These are phyloP conservation scores for Alternaria postmessia DNA, from an alignment of 2,329 filamentous ascomycete genomes.

Conservation along the genomic window DNA sequence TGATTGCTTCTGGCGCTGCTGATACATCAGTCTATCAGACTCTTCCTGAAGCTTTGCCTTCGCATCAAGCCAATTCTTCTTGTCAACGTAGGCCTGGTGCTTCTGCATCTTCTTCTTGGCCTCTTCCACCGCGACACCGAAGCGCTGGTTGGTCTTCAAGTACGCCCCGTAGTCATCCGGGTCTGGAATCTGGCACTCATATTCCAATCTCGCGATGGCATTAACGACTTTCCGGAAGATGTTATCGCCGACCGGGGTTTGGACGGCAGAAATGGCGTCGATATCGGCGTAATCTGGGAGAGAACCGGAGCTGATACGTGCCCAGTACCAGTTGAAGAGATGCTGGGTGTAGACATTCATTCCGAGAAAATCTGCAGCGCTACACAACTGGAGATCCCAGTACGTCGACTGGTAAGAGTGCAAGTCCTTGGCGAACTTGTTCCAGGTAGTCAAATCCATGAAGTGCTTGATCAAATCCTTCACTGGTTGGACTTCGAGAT, in stretches of 20 bases:
- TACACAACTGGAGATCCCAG: background rate
- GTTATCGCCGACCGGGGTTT: background rate
- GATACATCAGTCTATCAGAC: background rate
- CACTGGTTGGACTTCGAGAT: background rate
- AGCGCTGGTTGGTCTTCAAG: background rate
- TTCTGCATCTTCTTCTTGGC: background rate
- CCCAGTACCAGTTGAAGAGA: conserved; percentile 11
- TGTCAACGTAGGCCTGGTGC: background rate
- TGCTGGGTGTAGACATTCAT: conserved; percentile 7
- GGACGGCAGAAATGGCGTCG: background rate
- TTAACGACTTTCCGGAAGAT: background rate
- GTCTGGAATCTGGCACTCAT: background rate
- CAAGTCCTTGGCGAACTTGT: background rate
- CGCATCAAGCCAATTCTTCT: background rate
- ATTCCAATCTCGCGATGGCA: background rate
- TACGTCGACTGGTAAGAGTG: background rate
- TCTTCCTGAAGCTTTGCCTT: background rate
- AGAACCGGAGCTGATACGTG: background rate
- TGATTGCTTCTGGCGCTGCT: background rate
- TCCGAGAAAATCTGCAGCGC: conserved; percentile 5
- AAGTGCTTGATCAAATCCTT: background rate
- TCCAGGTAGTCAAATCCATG: background rate
- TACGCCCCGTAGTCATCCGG: background rate
- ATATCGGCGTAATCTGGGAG: background rate
- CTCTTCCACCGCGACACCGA: background rate